These are phyloP conservation scores for Phytophthora cajani DNA, from an alignment of 352 stramenopile genomes.

Conservation along the genomic window DNA sequence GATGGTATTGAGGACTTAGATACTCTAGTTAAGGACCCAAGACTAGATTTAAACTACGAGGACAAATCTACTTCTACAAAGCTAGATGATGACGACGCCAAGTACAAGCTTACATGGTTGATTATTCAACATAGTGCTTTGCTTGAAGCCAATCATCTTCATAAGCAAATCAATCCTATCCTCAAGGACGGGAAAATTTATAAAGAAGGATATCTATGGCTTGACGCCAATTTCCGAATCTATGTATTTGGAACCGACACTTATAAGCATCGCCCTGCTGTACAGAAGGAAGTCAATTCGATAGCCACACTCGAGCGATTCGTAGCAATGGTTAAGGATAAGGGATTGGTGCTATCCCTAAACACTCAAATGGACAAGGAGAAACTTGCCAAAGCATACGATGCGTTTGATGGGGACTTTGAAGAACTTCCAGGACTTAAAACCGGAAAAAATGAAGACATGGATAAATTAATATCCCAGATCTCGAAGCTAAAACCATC, in stretches of 20 bases:
- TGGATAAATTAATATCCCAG: no score
- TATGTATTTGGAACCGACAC: not conserved
- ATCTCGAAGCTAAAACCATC: no score
- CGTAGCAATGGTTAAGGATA: not conserved
- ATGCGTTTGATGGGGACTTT: no score
- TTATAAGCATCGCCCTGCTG: not conserved
- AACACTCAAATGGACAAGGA: no score
- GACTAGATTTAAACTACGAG: not conserved
- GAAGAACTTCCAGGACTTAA: no score
- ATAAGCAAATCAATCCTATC: not conserved
- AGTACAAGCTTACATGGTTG: not conserved
- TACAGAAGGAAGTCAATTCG: not conserved
- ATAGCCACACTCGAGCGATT: not conserved
- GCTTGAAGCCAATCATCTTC: not conserved
- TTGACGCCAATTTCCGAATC: not conserved
- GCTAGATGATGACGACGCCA: not conserved
- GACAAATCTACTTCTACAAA: not conserved
- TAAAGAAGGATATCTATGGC: not conserved
- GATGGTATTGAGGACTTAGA: not conserved
- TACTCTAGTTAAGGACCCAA: not conserved
- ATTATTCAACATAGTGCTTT: not conserved
- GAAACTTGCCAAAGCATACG: no score
- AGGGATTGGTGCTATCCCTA: no score
- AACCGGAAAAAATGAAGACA: no score
- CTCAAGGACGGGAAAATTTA: not conserved